Base-by-base conservation (phyloP, 2,329 filamentous ascomycete species). In the Scedosporium aurantiacum region DNA sequence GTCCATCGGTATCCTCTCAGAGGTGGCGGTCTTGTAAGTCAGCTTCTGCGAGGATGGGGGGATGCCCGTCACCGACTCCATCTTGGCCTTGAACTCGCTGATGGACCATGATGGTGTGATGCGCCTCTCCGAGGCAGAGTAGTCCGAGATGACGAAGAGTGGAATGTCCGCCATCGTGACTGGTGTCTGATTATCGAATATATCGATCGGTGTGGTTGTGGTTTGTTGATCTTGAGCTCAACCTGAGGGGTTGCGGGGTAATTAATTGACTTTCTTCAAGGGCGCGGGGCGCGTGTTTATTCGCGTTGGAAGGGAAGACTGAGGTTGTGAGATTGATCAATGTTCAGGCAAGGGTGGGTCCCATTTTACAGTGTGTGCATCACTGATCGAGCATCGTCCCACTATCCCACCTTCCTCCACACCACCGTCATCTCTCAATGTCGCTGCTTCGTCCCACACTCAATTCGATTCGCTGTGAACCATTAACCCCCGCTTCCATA, bases 101-200 rank as follows among this genome's bases (percentile, higher is more conserved):
- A 99, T 88, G 64, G 87, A 88, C 94, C 94, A 99, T 67, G 92
- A 88, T 14, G 93, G 93, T 27, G 90, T 93, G 72, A 97, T 86
- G 67, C 94, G 90, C 64, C 93, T 89, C 76, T 99, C 94, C 59
- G 91, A 92, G 57, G 87, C 84, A 57, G 88, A 81, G 73, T 88
- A 89, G 63, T 90, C 86, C 59, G 89, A 93, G 64, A 82, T 82
- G 69, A 94, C 83, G 65, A 86, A 80, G 68, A 94, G 80, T 66
- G 89, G 87, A 62, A 94, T 82, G 72, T 94, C 90, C 60, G 85
- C 82, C 77, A 88, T 84, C 71, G 75, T 75, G 63, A 12, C 27
- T n/a, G 28, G 10, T 7, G n/a, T 58, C n/a, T 18, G 57, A n/a
- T 2, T 52, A 18, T 12, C 21, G 47, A 52, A 52, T 5, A 12